Evolutionary conservation across 495 filamentous ascomycete genomes (phyloP).

Genomic region (Xylaria curta): DNA sequence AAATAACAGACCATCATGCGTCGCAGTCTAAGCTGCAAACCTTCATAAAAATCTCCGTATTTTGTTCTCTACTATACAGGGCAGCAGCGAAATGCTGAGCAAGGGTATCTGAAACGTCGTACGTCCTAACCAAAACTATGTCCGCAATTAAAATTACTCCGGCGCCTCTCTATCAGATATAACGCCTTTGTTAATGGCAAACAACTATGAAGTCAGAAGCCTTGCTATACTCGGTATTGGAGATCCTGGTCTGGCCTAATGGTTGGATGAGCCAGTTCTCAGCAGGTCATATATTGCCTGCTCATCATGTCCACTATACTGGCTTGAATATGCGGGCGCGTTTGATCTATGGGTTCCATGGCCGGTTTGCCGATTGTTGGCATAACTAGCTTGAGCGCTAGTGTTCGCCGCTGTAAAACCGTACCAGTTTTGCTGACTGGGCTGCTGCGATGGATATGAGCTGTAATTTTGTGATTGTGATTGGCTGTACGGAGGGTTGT

Average conservation of each 20-base stretch:
- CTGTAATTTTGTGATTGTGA: slow-evolving; percentile 34
- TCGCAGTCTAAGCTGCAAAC: neutral
- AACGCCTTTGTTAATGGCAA: slow-evolving; percentile 1
- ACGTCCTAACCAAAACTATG: neutral
- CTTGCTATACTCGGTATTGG: neutral
- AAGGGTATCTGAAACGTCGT: slow-evolving; percentile 5
- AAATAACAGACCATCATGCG: neutral
- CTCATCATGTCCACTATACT: slow-evolving; percentile 34
- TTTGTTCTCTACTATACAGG: neutral
- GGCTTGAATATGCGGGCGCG: slow-evolving; percentile 29
- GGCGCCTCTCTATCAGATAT: neutral
- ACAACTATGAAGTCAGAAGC: neutral
- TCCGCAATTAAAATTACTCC: neutral
- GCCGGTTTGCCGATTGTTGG: slow-evolving; percentile 28
- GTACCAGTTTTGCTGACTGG: slow-evolving; percentile 38
- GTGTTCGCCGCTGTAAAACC: slow-evolving; percentile 29
- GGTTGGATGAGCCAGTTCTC: slow-evolving; percentile 30
- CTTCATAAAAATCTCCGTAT: neutral
- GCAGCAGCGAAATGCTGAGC: neutral
- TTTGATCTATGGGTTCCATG: slow-evolving; percentile 35
- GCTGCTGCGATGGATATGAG: slow-evolving; percentile 33
- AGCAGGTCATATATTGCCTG: slow-evolving; percentile 38
- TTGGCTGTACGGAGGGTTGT: slow-evolving; percentile 33
- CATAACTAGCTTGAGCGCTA: slow-evolving; percentile 32
- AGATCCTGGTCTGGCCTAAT: slow-evolving; percentile 22